Conservation (phyloP, 2,329 filamentous ascomycete genomes). For the Calcarisporium arbuscula region DNA sequence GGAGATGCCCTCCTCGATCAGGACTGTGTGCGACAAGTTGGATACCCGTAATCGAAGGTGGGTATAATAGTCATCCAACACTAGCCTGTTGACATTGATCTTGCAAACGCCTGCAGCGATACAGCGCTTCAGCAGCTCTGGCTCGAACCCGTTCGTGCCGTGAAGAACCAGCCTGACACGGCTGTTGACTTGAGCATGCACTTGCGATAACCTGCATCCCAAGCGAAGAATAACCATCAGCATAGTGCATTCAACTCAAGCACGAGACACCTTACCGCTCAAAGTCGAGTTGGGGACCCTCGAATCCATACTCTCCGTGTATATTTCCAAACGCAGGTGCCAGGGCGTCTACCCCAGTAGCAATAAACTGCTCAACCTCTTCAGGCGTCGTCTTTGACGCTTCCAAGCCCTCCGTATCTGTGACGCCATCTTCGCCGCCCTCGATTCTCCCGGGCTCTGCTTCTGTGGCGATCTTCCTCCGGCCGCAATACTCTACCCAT, state of each 20-base stretch:
- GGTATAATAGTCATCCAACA: constrained; percentile 31
- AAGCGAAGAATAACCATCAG: neutral
- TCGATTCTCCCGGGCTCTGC: constrained; percentile 62
- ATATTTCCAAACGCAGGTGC: constrained; percentile 72
- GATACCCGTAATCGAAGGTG: constrained; percentile 27
- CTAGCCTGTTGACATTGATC: constrained; percentile 41
- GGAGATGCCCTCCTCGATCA: constrained; percentile 34
- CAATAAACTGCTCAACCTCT: constrained; percentile 63
- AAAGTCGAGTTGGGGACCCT: constrained; percentile 4
- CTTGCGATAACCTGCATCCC: neutral
- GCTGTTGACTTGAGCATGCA: neutral
- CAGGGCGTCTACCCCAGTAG: constrained; percentile 65
- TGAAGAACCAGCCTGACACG: constrained; percentile 33
- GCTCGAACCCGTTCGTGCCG: constrained; percentile 41
- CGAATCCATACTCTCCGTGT: constrained; percentile 61
- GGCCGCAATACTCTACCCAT: constrained; percentile 55
- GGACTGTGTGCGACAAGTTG: constrained; percentile 17
- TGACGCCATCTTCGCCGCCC: constrained; percentile 54
- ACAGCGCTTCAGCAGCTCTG: constrained; percentile 34
- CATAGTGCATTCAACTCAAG: neutral
- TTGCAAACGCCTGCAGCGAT: constrained; percentile 40
- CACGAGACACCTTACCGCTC: constrained; percentile 3
- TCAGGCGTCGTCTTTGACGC: constrained; percentile 57
- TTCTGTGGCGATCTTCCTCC: constrained; percentile 58
- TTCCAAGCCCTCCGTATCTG: constrained; percentile 44